Evolutionary conservation across 129 eudicot species (phyloP).

Genomic region (Helianthus tuberosus): DNA sequence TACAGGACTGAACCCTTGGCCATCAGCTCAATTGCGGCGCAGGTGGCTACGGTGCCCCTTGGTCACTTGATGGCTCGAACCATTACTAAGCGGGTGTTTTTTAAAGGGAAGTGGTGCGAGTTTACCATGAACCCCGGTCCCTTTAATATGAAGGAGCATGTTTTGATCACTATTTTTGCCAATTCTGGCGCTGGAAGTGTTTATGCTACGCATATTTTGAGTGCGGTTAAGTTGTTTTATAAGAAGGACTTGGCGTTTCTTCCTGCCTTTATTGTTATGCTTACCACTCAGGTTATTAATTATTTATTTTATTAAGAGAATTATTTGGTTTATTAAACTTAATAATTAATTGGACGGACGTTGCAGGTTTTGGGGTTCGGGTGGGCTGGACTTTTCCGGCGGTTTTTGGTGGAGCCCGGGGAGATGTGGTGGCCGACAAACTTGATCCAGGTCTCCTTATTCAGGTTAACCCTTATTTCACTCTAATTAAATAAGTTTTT

Average conservation of each 20-base stretch:
- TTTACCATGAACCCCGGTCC: conserved; percentile 76
- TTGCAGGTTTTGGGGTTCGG: conserved; percentile 57
- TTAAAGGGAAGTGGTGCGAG: conserved; percentile 38
- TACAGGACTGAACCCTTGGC: conserved; percentile 57
- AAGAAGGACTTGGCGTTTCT: conserved; percentile 47
- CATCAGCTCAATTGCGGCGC: conserved; percentile 49
- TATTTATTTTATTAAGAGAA: not conserved
- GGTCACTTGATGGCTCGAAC: conserved; percentile 76
- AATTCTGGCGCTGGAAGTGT: conserved; percentile 68
- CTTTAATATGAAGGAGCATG: conserved; percentile 74
- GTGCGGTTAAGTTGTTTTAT: conserved; percentile 56
- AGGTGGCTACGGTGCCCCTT: conserved; percentile 60
- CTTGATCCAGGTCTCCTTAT: conserved; percentile 58
- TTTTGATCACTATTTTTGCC: conserved; percentile 67
- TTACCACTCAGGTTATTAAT: conserved; percentile 59
- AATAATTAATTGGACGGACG: not conserved
- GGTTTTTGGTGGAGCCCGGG: conserved; percentile 54
- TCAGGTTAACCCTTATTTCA: conserved; percentile 34
- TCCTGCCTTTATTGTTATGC: conserved; percentile 64
- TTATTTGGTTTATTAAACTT: not conserved
- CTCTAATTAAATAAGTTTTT: too few species aligned
- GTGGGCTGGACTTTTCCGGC: conserved; percentile 64
- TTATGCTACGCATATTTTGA: conserved; percentile 72
- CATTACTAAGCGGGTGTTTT: conserved; percentile 39
- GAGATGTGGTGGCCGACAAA: conserved; percentile 70